Percentiles rank a stretch among this genome's conserved stretches.
phyloP scores from a whole-genome alignment of 2,329 filamentous ascomycete genomes.

The Sodiomyces alkalinus region DNA sequence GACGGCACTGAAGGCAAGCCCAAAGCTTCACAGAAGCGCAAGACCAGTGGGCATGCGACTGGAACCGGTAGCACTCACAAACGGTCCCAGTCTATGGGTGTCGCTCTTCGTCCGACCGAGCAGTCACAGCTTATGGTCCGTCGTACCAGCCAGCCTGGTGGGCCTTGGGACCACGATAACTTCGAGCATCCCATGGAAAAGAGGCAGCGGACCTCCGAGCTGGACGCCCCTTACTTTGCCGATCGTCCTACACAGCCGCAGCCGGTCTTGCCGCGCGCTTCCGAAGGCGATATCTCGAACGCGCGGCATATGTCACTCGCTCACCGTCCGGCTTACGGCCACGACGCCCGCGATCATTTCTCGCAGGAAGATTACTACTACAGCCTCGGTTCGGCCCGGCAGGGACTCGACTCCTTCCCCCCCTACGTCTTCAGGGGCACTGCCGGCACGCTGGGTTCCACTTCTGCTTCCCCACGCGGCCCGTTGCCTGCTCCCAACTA shows the following conservation, averaged over 20 bases:
- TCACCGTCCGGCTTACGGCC: conserved; percentile 16
- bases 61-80: conserved; percentile 13
- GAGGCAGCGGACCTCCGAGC: conserved; percentile 12
- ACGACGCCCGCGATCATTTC: conserved; percentile 18
- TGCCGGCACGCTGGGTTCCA: not conserved
- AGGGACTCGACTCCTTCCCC: not conserved
- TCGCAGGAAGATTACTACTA: conserved; percentile 14
- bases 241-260: conserved; percentile 8
- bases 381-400: conserved; percentile 6
- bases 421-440: conserved; percentile 1
- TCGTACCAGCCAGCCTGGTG: conserved; percentile 13
- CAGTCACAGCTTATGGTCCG: conserved; percentile 11
- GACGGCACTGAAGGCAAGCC: conserved; percentile 13
- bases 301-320: conserved; percentile 8
- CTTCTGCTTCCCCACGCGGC: conserved; percentile 6
- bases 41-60: conserved; percentile 8
- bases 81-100: conserved; percentile 20
- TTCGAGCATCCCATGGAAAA: conserved; percentile 12
- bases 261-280: not conserved
- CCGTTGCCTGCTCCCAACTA: conserved; percentile 11
- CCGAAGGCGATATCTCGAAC: not conserved
- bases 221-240: conserved; percentile 8
- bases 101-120: conserved; percentile 9
- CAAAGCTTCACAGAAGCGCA: conserved; percentile 13
- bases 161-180: conserved; percentile 8